Evolutionary conservation across 345 rosid species (phyloP).

Genomic region (Brassica napus): DNA sequence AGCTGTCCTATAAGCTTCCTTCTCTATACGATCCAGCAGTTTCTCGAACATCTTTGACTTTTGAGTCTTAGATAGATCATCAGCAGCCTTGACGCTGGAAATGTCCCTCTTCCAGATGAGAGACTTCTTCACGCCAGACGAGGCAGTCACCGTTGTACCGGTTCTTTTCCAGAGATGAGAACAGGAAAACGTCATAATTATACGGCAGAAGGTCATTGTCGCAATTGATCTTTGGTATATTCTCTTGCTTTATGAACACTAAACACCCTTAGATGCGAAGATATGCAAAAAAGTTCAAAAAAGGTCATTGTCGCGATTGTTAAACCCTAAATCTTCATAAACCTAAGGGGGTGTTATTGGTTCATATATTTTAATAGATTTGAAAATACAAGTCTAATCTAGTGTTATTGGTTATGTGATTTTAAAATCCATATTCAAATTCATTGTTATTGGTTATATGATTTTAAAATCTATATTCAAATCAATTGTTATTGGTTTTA

Average conservation of each 20-base stretch:
- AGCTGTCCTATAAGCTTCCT: background rate
- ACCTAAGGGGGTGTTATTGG: no score
- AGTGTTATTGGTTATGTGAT: no score
- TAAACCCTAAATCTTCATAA: background rate
- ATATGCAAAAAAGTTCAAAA: background rate
- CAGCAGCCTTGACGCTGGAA: background rate
- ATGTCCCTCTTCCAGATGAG: background rate
- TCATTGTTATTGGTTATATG: no score
- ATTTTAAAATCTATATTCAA: no score
- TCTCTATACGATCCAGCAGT: background rate
- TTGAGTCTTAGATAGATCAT: background rate
- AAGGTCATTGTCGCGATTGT: background rate
- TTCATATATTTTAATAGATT: no score
- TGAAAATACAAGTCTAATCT: no score
- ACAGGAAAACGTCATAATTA: background rate
- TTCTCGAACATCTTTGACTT: background rate
- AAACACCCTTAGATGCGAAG: constrained; percentile 8
- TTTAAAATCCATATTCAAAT: no score
- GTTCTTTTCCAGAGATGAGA: background rate
- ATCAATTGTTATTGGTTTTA: no score
- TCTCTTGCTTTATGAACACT: constrained; percentile 7
- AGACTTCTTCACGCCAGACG: background rate
- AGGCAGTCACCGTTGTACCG: background rate
- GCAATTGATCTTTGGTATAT: constrained; percentile 5
- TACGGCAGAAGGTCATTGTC: background rate